Base-by-base conservation (phyloP, 2,329 filamentous ascomycete genomes). In the Penicillium sp. region DNA sequence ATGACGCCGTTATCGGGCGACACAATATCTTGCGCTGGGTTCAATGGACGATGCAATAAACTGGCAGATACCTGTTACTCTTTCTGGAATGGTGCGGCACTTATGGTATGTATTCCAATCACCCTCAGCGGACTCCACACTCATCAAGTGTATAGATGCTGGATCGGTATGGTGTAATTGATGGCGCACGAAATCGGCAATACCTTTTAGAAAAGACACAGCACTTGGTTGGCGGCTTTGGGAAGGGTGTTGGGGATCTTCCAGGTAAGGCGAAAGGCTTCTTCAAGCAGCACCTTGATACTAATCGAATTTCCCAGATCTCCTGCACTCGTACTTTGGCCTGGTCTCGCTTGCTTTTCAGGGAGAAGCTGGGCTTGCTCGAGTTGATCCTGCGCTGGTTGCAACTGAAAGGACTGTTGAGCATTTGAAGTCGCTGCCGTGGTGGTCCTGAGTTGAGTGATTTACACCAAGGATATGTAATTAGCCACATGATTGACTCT, bases 51-150 rank as follows among this genome's bases (percentile, higher is more conserved):
- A 53, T 88, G 87, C 73, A 97, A 97, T 80, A 99, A 99, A 76
- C 84, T 89, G 52, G 90, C 91, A 10, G 95, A 99, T 77, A 98
- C 95, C 0, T 99, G 95, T 78, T 99, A 99, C 76, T 89, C 87
- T 25, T 99, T 94, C 82, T 99, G 95, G 95, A 92, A 91, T 0
- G 84, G 84, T 4, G 92, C 87, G 1, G 87, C 92, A 54, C 74
- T 85, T 54, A 73, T 76, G 60, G 81, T 83, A 76, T 69, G 74
- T 46, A 5, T 22, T 11, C 30, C 52, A 43, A 16, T 16, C 14
- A 40, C 10, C 16, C 37, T 7, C 11, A 13, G 25, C 5, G 28
- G 35, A 26, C 6, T 14, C 26, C 71, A 56, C 28, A 65, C 48
- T 70, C 33, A 63, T 37, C 33, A 54, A 25, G 6, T 57, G 45